Evolutionary conservation across 1,284 basidiomycete species (phyloP), one percentile per base, ranked within the genome.

Genomic region (Sporisorium exsertum): DNA sequence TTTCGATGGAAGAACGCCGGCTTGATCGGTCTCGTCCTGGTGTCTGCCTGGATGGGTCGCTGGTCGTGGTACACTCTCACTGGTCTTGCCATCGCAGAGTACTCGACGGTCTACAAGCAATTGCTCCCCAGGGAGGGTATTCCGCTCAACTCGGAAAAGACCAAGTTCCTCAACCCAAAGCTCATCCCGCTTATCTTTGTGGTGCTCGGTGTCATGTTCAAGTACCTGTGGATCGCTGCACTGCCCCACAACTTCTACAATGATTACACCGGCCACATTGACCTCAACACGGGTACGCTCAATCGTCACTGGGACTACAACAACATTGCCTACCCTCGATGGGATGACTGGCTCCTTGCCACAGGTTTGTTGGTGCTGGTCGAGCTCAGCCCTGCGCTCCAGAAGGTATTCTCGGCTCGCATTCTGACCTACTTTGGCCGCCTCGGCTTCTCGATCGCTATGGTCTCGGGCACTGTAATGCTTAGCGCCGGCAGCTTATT

Each of bases 51-150:
- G 78, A 70, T 81, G 65, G 80, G 80, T 13, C 52, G 65, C 24
- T 81, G 72, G 72, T 77, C 72, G 27, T 81, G 78, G 78, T 81
- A 81, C 65, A 72, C 78, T 4, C 60, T 81, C 35, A 81, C 80
- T 13, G 80, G 78, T 55, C 69, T 81, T 16, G 58, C 60, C n/a
- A 63, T 81, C 18, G 76, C 78, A 57, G 80, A 81, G 54, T 69
- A 77, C 54, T 52, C 66, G 33, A 56, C 72, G 9, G 66, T 70
- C 27, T 80, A 81, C 71, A 57, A 35, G 29, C 69, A 64, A 45
- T 46, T 72, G 5, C 37, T 73, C 10, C 73, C 62, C 26, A 56
- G 55, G 18, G 70, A 79, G 47, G 72, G 72, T 15, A 66, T 74
- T 15, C 67, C 66, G 24, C 55, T 74, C 51, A 73, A 73, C 58